Base-by-base conservation (phyloP, 1,284 basidiomycete genomes). In the Malassezia caprae region DNA sequence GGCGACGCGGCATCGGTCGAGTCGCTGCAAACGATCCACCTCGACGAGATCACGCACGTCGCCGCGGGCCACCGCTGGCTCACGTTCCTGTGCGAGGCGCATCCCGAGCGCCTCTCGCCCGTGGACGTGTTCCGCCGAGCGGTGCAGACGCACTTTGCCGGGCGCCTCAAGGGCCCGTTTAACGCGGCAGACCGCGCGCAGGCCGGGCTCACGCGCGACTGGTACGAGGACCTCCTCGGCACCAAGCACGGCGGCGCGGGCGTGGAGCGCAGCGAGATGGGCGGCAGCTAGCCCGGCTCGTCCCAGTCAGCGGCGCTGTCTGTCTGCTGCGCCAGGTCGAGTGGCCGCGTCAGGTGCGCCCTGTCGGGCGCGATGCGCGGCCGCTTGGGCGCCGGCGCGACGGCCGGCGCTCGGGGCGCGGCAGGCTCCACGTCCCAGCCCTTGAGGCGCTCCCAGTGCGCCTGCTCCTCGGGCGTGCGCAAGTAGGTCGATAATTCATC, bases 61-160 rank as follows among this genome's bases (percentile, higher is more conserved):
- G 87, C 87, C 86, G 60, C 68, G 7, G 87, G 87, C 0, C 87
- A 89, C 75, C 79, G 86, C 24, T 88, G 86, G 86, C 87, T 89
- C 71, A 83, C 83, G 11, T 88, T 83, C 82, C 75, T 87, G 28
- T 90, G 88, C 53, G 53, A 48, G 13, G 80, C 79, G 49, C 75
- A 78, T 59, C 78, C 83, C 39, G n/a, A 12, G 30, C 81, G 80
- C 21, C 76, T 83, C 5, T 84, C 88, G 66, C 85, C 87, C 0
- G 80, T 90, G 3, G 63, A 73, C 52, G 80, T 83, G 27, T 90
- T 90, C 74, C 78, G 88, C 31, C 79, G 81, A 42, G 84, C 89
- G 66, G 88, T 91, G 11, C 79, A 77, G 53, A 77, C 73, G 46
- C 84, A 87, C 32, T 90, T 88, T 80, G 79, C 80, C 30, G 88